These are phyloP conservation scores for Neonectria sp. DNA, from an alignment of 2,329 filamentous ascomycete genomes.

Conservation along the genomic window DNA sequence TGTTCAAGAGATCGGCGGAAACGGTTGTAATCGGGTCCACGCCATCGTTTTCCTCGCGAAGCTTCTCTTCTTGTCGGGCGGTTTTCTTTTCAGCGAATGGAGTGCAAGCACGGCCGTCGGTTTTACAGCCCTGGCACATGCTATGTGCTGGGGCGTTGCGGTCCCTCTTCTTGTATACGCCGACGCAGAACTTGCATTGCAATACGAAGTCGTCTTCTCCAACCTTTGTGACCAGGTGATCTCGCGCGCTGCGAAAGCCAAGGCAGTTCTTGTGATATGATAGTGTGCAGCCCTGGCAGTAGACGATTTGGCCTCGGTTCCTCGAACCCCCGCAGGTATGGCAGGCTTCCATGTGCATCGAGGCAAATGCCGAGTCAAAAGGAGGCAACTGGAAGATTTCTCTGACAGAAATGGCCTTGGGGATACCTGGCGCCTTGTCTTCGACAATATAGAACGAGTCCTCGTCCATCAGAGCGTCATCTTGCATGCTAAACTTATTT, in stretches of 20 bases:
- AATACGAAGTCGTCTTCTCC: slow-evolving; percentile 83
- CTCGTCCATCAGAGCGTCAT: slow-evolving; percentile 71
- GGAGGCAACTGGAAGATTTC: slow-evolving; percentile 80
- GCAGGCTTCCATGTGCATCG: slow-evolving; percentile 79
- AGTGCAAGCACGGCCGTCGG: slow-evolving; percentile 76
- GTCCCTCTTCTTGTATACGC: slow-evolving; percentile 78
- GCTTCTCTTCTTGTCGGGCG: slow-evolving; percentile 85
- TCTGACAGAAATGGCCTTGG: slow-evolving; percentile 75
- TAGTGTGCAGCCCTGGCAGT: slow-evolving; percentile 91
- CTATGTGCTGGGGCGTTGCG: slow-evolving; percentile 77
- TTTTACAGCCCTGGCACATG: slow-evolving; percentile 79
- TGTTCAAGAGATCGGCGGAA: slow-evolving; percentile 77
- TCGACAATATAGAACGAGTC: slow-evolving; percentile 68
- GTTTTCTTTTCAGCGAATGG: slow-evolving; percentile 83
- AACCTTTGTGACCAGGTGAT: slow-evolving; percentile 93
- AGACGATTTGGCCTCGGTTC: slow-evolving; percentile 77
- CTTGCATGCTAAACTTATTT: slow-evolving; percentile 62
- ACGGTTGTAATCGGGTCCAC: slow-evolving; percentile 82
- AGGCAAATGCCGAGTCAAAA: slow-evolving; percentile 75
- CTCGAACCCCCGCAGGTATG: slow-evolving; percentile 73
- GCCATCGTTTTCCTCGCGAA: slow-evolving; percentile 84
- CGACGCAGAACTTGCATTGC: slow-evolving; percentile 90
- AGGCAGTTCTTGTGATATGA: slow-evolving; percentile 89
- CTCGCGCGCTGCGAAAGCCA: slow-evolving; percentile 78
- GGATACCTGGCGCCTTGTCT: slow-evolving; percentile 58